These are phyloP conservation scores for Calocera cornea DNA, from an alignment of 768 basidiomycete genomes.

Conservation along the genomic window DNA sequence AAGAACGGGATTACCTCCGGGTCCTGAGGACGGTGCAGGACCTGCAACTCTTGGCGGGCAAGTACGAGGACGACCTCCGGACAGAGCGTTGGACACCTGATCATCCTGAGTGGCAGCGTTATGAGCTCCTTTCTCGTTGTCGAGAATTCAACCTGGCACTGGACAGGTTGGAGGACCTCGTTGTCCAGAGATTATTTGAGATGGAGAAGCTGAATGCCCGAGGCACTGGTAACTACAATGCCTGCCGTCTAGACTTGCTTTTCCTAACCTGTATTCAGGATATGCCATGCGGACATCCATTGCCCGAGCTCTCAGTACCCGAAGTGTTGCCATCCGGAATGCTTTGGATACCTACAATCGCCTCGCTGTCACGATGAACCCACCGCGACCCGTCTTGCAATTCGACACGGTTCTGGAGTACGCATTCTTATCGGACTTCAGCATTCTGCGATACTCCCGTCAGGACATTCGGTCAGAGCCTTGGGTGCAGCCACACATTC, in stretches of 20 bases:
- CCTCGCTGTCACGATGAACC: not conserved
- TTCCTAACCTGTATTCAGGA: conserved; percentile 13
- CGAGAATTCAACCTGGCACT: conserved; percentile 1
- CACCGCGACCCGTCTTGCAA: not conserved
- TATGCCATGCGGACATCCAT: conserved; percentile 25
- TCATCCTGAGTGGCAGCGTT: not conserved
- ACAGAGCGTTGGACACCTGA: not conserved
- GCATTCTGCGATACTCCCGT: not conserved
- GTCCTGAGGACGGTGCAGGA: not conserved
- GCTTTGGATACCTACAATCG: conserved; percentile 7
- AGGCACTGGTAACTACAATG: not conserved
- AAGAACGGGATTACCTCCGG: not conserved
- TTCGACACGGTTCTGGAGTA: not conserved
- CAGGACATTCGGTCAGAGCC: not conserved
- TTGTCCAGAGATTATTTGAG: conserved; percentile 5
- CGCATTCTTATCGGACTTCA: conserved; percentile 6
- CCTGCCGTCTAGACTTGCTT: conserved; percentile 3
- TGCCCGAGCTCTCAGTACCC: conserved; percentile 21
- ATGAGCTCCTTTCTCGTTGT: not conserved
- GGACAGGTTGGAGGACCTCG: not conserved
- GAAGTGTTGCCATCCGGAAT: conserved; percentile 9
- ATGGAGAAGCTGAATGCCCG: not conserved
- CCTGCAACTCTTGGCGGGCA: not conserved
- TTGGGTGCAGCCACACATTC: conserved; percentile 2
- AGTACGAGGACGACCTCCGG: not conserved